Evolutionary conservation across 805 yeast genomes (phyloP).

Genomic region (Lachancea meyersii): DNA sequence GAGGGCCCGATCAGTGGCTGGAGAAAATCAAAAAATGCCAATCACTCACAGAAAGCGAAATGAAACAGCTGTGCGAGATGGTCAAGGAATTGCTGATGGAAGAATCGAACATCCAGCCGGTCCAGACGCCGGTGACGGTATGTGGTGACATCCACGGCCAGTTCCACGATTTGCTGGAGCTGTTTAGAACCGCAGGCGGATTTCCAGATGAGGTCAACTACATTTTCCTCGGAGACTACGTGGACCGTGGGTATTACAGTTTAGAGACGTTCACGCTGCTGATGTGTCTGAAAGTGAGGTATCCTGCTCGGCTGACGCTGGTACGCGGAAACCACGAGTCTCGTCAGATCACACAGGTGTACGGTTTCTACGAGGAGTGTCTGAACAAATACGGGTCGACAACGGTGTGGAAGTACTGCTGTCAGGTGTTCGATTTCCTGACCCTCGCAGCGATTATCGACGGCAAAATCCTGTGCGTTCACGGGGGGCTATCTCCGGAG

Average conservation of each 20-base stretch:
- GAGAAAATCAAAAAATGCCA: conserved; percentile 89
- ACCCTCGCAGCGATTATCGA: conserved; percentile 95
- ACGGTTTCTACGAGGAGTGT: conserved; percentile 96
- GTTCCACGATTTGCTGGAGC: conserved; percentile 86
- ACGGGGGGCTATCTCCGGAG: conserved; percentile 96
- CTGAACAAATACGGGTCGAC: conserved; percentile 88
- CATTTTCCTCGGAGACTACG: conserved; percentile 91
- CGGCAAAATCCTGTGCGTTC: conserved; percentile 90
- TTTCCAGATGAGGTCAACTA: conserved; percentile 78
- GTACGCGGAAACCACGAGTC: conserved; percentile 98
- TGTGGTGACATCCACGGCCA: conserved; percentile 99
- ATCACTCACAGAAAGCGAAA: conserved; percentile 81
- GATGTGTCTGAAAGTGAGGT: conserved; percentile 88
- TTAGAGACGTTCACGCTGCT: conserved; percentile 88
- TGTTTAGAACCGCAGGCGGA: conserved; percentile 89
- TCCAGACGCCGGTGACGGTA: conserved; percentile 86
- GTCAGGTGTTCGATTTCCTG: conserved; percentile 91
- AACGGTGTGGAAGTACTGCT: conserved; percentile 93
- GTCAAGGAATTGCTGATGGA: conserved; percentile 95
- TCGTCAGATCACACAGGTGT: conserved; percentile 96
- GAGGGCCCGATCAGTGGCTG: conserved; percentile 95
- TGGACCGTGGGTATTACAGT: conserved; percentile 95
- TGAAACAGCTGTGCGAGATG: conserved; percentile 93
- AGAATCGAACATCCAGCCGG: conserved; percentile 92
- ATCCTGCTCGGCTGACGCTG: conserved; percentile 76